These are phyloP conservation scores for Neurospora sp. DNA, from an alignment of 495 filamentous ascomycete genomes.

Conservation along the genomic window DNA sequence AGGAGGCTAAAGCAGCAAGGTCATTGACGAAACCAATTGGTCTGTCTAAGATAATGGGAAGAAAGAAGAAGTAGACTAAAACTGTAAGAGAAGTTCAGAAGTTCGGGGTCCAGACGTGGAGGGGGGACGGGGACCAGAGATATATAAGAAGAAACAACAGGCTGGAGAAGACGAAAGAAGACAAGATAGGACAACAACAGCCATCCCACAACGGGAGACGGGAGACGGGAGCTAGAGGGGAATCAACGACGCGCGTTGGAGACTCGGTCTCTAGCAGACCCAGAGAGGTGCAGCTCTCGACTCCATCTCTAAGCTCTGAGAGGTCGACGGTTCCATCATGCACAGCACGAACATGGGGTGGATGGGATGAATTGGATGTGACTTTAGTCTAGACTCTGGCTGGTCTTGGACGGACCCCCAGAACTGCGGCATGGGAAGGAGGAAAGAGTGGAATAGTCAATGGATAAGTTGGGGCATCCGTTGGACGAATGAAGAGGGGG, in stretches of 20 bases:
- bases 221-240: neutral
- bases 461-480: neutral
- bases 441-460: neutral
- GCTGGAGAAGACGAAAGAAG: conserved; percentile 5
- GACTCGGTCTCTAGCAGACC: neutral
- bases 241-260: neutral
- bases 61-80: neutral
- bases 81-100: neutral
- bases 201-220: conserved; percentile 1
- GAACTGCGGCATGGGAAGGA: neutral
- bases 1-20: conserved; percentile 30
- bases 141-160: conserved; percentile 1
- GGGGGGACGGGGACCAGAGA: neutral
- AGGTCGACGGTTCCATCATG: neutral
- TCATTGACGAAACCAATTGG: conserved; percentile 29
- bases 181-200: conserved; percentile 8
- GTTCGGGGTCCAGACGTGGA: neutral
- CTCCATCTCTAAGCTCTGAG: neutral
- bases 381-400: neutral
- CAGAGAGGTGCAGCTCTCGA: neutral
- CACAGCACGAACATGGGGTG: neutral
- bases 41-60: conserved; percentile 18
- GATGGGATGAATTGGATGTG: neutral
- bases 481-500: neutral
- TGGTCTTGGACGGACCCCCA: neutral